Conservation (phyloP, 768 basidiomycete species). For the Lepiota venenata region DNA sequence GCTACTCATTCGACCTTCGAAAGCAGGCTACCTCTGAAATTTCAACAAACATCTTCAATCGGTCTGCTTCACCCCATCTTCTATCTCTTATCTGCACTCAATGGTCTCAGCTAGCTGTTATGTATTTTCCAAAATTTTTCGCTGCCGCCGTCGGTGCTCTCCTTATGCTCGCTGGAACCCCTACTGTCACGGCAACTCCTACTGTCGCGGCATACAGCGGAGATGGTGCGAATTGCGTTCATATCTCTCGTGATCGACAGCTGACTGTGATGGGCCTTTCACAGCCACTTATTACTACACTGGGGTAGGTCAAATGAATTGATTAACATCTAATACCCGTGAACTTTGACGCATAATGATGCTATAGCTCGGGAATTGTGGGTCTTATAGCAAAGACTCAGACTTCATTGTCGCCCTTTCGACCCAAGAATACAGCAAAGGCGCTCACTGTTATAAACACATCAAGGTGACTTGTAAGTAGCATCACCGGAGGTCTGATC, state of each 20-base stretch:
- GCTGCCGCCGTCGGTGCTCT: background rate
- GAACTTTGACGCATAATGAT: background rate
- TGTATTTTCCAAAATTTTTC: conserved; percentile 4
- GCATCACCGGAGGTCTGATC: background rate
- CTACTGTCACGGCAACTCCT: too few species aligned
- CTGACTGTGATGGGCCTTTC: conserved; percentile 8
- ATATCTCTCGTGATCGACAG: background rate
- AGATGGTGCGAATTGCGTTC: conserved; percentile 14
- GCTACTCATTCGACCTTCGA: too few species aligned
- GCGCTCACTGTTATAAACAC: conserved; percentile 19
- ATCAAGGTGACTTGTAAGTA: conserved; percentile 22
- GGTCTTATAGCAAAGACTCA: conserved; percentile 15
- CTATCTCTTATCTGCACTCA: background rate
- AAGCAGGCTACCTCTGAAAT: too few species aligned
- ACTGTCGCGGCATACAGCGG: conserved; percentile 12
- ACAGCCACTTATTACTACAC: conserved; percentile 21
- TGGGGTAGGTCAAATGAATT: conserved; percentile 14
- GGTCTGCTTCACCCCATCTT: background rate
- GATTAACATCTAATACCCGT: background rate
- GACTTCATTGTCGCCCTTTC: conserved; percentile 25
- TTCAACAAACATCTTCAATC: background rate
- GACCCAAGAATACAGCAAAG: conserved; percentile 15
- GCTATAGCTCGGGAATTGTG: conserved; percentile 22
- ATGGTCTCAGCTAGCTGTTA: background rate
- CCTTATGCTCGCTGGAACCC: background rate